Percentiles rank a stretch among this genome's conserved stretches.
Conservation (phyloP, 1,284 basidiomycete genomes). For the Marasmius oreades region DNA sequence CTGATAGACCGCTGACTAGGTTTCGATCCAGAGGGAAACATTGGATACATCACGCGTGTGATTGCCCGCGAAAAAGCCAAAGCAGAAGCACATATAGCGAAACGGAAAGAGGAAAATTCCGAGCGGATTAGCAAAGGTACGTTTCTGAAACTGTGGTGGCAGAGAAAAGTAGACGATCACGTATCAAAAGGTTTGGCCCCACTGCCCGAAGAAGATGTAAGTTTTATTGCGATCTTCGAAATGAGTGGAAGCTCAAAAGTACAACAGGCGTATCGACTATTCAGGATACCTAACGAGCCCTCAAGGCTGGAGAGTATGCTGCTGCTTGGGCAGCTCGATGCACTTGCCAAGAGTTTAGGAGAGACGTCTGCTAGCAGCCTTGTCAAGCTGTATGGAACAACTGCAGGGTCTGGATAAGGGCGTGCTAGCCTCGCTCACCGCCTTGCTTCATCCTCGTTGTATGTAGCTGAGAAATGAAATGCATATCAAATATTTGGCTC, state of each 20-base stretch:
- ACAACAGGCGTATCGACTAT: slow-evolving; percentile 48
- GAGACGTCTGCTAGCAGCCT: slow-evolving; percentile 66
- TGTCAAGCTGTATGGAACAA: slow-evolving; percentile 75
- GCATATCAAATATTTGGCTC: no score
- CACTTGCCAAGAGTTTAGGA: slow-evolving; percentile 74
- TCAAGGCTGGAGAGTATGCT: slow-evolving; percentile 88
- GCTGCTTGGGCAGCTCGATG: slow-evolving; percentile 85
- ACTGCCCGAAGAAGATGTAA: slow-evolving; percentile 83
- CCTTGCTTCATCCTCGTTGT: neutral
- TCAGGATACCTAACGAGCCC: slow-evolving; percentile 89
- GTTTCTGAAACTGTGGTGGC: slow-evolving; percentile 80
- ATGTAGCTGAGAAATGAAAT: neutral
- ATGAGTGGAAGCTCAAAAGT: neutral
- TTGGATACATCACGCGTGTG: slow-evolving; percentile 89
- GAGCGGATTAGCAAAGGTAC: slow-evolving; percentile 82
- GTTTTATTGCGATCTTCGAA: neutral
- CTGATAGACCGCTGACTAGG: neutral
- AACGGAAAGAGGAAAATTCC: slow-evolving; percentile 89
- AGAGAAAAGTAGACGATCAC: slow-evolving; percentile 57
- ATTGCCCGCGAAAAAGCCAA: slow-evolving; percentile 85
- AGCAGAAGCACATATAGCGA: slow-evolving; percentile 78
- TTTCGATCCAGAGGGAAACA: slow-evolving; percentile 62
- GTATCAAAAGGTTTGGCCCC: slow-evolving; percentile 73
- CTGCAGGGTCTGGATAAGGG: slow-evolving; percentile 29
- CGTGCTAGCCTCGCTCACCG: neutral